Evolutionary conservation across 495 filamentous ascomycete genomes (phyloP), one percentile per base, ranked within the genome.

Genomic region (Penicillium roqueforti): DNA sequence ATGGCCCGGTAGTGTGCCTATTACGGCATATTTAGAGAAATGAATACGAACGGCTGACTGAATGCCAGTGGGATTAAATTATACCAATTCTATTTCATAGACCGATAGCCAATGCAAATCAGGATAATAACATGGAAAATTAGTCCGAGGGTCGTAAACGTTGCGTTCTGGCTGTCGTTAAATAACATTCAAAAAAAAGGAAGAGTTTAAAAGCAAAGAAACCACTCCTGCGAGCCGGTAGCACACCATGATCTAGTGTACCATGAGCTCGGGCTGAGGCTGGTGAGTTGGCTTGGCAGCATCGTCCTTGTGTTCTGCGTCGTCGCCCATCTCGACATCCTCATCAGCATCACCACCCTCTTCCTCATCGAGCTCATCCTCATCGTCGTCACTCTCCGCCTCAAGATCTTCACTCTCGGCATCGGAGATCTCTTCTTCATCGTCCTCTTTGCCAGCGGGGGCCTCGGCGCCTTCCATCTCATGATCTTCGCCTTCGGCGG

Each of bases 351-450:
- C 84, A 16, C 72, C 83, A 11, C 65, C 80, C 53, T 89, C 89
- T 26, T 84, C 88, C 38, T 85, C 89, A 18, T 84, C 89, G 23
- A 88, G 81, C 13, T 88, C 88, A 47, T 95, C 89, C 49, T 95
- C 92, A 45, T 96, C 91, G 37, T 87, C 83, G 14, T 90, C 91
- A 57, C 86, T 93, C 70, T 97, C 95, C 38, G 86, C 88, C 69
- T 96, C 93, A n/a, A 98, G 83, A 67, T 98, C 93, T 64, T 97
- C 93, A 61, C 88, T 92, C 51, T 88, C 92, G 38, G 88, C 92
- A 37, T 96, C 91, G 14, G 87, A 89, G 28, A 76, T 78, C n/a
- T 85, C 81, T 48, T 89, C 84, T 23, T 90, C 87, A 34, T 90
- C 88, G 23, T 75, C 72, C 31, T 85, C 84, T 43, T 83, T 83